These are phyloP conservation scores for Aspergillus kassunensis DNA, from an alignment of 495 filamentous ascomycete species.

Conservation along the genomic window DNA sequence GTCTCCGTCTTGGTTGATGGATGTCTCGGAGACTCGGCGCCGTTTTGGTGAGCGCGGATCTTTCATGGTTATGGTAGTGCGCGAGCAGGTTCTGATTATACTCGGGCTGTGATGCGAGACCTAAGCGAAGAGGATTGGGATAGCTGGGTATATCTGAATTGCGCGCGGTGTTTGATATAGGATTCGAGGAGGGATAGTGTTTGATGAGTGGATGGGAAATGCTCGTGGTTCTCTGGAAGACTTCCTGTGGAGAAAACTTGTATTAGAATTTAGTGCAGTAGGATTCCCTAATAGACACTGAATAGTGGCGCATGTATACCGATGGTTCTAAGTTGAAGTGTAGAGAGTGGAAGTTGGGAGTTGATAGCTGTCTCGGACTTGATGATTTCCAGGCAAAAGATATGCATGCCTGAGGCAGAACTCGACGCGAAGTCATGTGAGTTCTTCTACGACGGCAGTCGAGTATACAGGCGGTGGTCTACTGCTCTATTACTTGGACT, in stretches of 20 bases:
- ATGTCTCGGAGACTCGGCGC: conserved; percentile 34
- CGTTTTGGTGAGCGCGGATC: conserved; percentile 40
- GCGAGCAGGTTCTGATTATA: no score
- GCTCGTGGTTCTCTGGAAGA: neutral
- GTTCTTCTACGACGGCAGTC: neutral
- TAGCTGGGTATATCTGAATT: neutral
- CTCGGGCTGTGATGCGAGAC: no score
- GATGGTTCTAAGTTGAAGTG: neutral
- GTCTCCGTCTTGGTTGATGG: conserved; percentile 33
- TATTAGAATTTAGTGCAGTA: neutral
- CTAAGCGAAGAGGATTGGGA: no score
- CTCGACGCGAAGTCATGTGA: conserved; percentile 37
- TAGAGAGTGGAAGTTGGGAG: neutral
- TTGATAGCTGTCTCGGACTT: conserved; percentile 5
- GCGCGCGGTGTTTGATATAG: neutral
- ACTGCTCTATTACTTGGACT: no score
- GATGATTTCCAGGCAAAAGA: neutral
- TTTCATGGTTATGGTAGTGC: conserved; percentile 38
- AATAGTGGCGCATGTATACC: neutral
- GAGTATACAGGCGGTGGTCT: no score
- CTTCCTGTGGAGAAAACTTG: neutral
- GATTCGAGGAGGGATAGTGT: neutral
- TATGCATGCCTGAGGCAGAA: conserved; percentile 31
- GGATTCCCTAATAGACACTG: no score
- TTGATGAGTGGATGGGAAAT: neutral